phyloP scores from a whole-genome alignment of 805 yeast species.

The Cyberlindnera nakhonratchasimensis region DNA sequence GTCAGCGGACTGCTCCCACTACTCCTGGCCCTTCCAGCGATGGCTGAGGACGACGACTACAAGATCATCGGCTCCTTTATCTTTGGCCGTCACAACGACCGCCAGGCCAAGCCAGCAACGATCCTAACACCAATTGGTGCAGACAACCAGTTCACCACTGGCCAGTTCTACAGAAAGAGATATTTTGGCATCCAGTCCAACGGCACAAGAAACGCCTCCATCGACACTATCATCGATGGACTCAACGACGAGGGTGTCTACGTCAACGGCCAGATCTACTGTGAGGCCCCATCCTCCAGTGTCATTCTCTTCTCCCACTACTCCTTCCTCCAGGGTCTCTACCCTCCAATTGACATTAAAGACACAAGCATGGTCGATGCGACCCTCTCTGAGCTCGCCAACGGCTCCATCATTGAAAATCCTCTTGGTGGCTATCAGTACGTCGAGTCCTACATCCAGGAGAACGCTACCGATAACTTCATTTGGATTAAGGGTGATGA shows the following conservation, averaged over 20 bases:
- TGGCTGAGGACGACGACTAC: conserved; percentile 6
- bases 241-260: conserved; percentile 35
- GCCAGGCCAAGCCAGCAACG: conserved; percentile 43
- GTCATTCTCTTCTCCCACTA: conserved; percentile 40
- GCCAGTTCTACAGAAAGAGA: conserved; percentile 39
- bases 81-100: conserved; percentile 48
- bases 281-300: conserved; percentile 32
- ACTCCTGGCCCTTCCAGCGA: not conserved
- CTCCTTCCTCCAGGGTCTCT: conserved; percentile 46
- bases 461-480: conserved; percentile 33
- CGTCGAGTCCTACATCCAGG: conserved; percentile 37
- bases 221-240: conserved; percentile 32
- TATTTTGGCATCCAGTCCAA: conserved; percentile 36
- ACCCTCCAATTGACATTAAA: conserved; percentile 38
- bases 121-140: conserved; percentile 44
- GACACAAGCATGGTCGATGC: conserved; percentile 19
- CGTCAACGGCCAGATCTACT: conserved; percentile 35
- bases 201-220: conserved; percentile 21
- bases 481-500: conserved; percentile 42
- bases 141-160: conserved; percentile 34
- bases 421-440: conserved; percentile 47
- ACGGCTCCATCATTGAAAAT: conserved; percentile 37
- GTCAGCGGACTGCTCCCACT: not conserved
- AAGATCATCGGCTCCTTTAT: conserved; percentile 38
- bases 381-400: conserved; percentile 34